Conservation (phyloP, 345 rosid species). For the Capsella bursapastoris region DNA sequence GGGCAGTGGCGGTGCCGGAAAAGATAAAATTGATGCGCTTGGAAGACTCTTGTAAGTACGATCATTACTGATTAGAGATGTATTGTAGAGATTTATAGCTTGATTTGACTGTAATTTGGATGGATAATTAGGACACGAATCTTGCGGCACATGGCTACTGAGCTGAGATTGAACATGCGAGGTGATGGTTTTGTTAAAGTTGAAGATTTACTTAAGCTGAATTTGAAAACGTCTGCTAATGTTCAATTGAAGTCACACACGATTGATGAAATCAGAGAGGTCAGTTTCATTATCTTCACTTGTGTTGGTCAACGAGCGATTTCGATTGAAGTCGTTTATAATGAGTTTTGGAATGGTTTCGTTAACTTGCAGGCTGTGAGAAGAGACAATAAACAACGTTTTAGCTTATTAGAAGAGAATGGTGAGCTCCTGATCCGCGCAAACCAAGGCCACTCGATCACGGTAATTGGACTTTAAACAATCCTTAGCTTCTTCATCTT, state of each 20-base stretch:
- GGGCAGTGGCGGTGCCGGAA: slow-evolving; percentile 55
- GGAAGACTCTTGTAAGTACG: slow-evolving; percentile 84
- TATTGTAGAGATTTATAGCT: background rate
- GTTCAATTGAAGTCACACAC: slow-evolving; percentile 71
- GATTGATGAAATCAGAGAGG: slow-evolving; percentile 81
- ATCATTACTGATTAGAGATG: background rate
- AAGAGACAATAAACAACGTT: slow-evolving; percentile 82
- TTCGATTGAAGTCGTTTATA: background rate
- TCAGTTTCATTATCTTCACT: slow-evolving; percentile 28
- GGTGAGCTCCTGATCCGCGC: slow-evolving; percentile 85
- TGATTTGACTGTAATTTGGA: background rate
- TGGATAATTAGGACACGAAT: slow-evolving; percentile 63
- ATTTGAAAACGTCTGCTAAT: slow-evolving; percentile 73
- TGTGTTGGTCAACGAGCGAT: slow-evolving; percentile 8
- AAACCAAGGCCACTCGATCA: slow-evolving; percentile 91
- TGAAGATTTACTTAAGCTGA: slow-evolving; percentile 68
- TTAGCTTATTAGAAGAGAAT: slow-evolving; percentile 74
- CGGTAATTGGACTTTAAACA: slow-evolving; percentile 46
- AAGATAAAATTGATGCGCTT: slow-evolving; percentile 77
- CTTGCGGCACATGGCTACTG: slow-evolving; percentile 81
- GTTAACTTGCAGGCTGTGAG: slow-evolving; percentile 65
- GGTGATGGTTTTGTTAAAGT: slow-evolving; percentile 86
- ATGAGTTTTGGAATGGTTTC: background rate
- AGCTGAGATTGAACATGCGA: slow-evolving; percentile 69
- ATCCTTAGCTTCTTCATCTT: background rate